These are phyloP conservation scores for Trichoderma sp. DNA, from an alignment of 2,329 filamentous ascomycete genomes.

Conservation along the genomic window DNA sequence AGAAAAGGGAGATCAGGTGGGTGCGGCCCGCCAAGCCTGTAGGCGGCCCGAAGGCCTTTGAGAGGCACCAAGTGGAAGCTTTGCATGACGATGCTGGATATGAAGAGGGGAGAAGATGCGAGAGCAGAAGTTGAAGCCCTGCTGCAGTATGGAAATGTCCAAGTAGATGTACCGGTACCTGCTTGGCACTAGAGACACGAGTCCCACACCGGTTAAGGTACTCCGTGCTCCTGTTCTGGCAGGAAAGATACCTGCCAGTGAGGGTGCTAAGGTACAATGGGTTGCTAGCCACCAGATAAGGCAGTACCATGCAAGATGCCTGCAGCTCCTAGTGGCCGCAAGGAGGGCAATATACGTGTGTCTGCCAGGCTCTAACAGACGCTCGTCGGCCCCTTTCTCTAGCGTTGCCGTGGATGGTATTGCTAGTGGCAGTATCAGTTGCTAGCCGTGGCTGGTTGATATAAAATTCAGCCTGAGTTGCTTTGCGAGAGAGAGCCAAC, in stretches of 20 bases:
- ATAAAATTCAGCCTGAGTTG: neutral
- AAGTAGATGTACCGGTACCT: neutral
- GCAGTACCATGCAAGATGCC: slow-evolving; percentile 6
- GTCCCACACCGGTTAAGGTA: neutral
- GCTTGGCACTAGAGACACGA: neutral
- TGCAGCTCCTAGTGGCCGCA: slow-evolving; percentile 1
- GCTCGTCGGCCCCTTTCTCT: neutral
- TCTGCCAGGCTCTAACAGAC: neutral
- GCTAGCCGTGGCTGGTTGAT: neutral
- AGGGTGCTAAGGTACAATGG: neutral
- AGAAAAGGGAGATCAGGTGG: neutral
- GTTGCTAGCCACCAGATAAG: neutral
- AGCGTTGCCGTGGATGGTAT: neutral
- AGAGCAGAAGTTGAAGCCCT: neutral
- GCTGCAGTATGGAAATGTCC: neutral
- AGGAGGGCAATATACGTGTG: neutral
- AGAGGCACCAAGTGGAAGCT: neutral
- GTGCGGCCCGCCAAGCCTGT: neutral
- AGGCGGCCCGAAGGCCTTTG: neutral
- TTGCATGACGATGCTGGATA: neutral
- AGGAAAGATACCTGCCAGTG: neutral
- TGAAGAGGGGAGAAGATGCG: neutral
- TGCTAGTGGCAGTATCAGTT: neutral
- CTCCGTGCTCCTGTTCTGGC: neutral
- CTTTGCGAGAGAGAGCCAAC: neutral